phyloP scores from a whole-genome alignment of 2,329 filamentous ascomycete genomes.

The Clonostachys rhizophaga region DNA sequence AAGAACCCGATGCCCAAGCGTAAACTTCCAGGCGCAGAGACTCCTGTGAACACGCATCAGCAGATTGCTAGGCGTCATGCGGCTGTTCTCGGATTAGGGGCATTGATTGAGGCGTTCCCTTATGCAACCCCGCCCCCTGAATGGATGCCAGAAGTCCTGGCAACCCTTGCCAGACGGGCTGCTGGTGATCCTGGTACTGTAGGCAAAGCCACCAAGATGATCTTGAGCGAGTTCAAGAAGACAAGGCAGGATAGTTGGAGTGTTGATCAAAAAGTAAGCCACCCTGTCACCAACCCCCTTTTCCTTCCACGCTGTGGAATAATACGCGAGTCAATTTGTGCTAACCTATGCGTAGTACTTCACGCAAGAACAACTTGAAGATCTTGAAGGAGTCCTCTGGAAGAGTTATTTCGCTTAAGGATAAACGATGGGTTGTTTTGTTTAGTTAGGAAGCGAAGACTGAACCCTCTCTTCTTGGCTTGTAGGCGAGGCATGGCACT shows the following conservation, averaged over 20 bases:
- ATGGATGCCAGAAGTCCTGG: conserved; percentile 93
- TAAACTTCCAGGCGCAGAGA: conserved; percentile 60
- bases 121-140: conserved; percentile 87
- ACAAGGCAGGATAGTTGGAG: conserved; percentile 98
- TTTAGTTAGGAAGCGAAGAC: too few relatives aligned
- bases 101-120: conserved; percentile 91
- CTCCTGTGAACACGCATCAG: conserved; percentile 65
- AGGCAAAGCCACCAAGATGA: conserved; percentile 90
- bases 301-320: too few relatives aligned
- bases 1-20: conserved; percentile 84
- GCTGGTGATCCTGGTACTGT: conserved; percentile 88
- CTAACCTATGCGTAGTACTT: conserved; percentile 58
- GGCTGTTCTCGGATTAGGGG: conserved; percentile 85
- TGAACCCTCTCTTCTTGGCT: too few relatives aligned
- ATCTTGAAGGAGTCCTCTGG: conserved; percentile 94
- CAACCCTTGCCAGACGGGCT: conserved; percentile 77
- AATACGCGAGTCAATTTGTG: background rate
- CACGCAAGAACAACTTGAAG: conserved; percentile 86
- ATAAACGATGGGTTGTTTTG: too few relatives aligned
- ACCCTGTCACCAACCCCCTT: background rate
- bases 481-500: too few relatives aligned
- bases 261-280: conserved; percentile 89
- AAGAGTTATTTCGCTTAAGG: conserved; percentile 95
- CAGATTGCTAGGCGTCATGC: conserved; percentile 82
- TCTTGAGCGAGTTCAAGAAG: conserved; percentile 98